phyloP scores from a whole-genome alignment of 2,329 filamentous ascomycete species.

The Bipolaris sorokiniana region DNA sequence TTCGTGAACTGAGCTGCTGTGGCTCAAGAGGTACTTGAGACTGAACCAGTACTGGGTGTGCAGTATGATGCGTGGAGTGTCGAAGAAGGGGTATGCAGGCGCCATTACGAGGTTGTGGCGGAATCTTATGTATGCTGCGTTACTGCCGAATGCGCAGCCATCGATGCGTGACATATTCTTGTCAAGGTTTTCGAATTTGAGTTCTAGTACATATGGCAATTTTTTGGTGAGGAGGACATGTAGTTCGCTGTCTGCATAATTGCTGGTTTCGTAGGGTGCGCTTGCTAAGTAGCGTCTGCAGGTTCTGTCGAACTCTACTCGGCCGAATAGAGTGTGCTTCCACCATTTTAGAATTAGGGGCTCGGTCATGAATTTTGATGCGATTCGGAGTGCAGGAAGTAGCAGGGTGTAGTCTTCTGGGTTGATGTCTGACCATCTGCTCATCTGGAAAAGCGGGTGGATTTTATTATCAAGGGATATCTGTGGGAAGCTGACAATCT shows the following conservation, averaged over 20 bases:
- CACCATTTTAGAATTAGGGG: conserved; percentile 3
- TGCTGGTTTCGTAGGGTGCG: not conserved
- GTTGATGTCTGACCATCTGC: conserved; percentile 1
- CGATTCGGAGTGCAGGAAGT: conserved; percentile 7
- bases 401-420: not conserved
- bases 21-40: not conserved
- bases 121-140: not conserved
- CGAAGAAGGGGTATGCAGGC: not conserved
- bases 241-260: not conserved
- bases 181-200: conserved; percentile 1
- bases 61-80: conserved; percentile 2
- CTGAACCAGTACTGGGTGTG: conserved; percentile 6
- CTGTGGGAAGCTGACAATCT: not conserved
- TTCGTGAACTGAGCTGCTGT: not conserved
- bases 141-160: not conserved
- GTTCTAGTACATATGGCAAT: not conserved
- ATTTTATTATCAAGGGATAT: not conserved
- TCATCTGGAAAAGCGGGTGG: conserved; percentile 1
- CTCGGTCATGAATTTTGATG: conserved; percentile 7
- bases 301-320: not conserved
- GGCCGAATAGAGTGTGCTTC: conserved; percentile 6
- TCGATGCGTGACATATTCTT: not conserved
- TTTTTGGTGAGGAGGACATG: not conserved
- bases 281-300: not conserved
- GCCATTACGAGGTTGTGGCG: not conserved